These are phyloP conservation scores for Tardiomyces depauwii DNA, from an alignment of 1,139 yeast species.

Conservation along the genomic window DNA sequence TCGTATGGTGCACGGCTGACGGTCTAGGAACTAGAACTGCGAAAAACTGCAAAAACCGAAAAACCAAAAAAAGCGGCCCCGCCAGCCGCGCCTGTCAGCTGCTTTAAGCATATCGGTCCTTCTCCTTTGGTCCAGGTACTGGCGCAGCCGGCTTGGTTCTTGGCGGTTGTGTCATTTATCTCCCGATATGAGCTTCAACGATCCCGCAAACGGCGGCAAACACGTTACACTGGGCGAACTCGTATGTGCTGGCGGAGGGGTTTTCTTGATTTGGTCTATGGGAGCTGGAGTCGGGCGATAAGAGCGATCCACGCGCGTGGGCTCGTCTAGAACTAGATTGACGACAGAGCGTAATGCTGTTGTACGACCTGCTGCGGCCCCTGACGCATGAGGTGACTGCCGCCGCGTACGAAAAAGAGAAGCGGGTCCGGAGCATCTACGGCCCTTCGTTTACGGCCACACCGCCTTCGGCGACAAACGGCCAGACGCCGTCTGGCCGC, in stretches of 20 bases:
- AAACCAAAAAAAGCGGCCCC: no score
- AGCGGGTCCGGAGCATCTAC: constrained; percentile 17
- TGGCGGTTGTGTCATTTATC: no score
- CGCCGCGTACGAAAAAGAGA: constrained; percentile 31
- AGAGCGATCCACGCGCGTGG: no score
- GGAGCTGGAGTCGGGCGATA: no score
- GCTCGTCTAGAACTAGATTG: neutral
- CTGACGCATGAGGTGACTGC: constrained; percentile 34
- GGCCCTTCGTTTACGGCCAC: constrained; percentile 15
- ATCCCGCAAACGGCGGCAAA: neutral
- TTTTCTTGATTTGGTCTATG: neutral
- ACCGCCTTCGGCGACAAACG: constrained; percentile 14
- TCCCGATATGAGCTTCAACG: neutral
- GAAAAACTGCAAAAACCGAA: no score
- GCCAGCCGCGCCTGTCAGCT: no score
- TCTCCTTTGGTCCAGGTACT: no score
- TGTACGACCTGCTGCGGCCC: constrained; percentile 30
- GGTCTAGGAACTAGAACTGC: no score
- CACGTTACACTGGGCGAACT: constrained; percentile 5
- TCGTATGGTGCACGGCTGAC: no score
- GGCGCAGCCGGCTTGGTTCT: no score
- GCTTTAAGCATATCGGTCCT: no score
- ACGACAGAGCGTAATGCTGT: constrained; percentile 20
- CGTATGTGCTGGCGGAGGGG: constrained; percentile 2
- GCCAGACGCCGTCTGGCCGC: constrained; percentile 6